Evolutionary conservation across 371 early-diverging fungal genomes (phyloP), one percentile per base, ranked within the genome.

Genomic region (Circinella minor): DNA sequence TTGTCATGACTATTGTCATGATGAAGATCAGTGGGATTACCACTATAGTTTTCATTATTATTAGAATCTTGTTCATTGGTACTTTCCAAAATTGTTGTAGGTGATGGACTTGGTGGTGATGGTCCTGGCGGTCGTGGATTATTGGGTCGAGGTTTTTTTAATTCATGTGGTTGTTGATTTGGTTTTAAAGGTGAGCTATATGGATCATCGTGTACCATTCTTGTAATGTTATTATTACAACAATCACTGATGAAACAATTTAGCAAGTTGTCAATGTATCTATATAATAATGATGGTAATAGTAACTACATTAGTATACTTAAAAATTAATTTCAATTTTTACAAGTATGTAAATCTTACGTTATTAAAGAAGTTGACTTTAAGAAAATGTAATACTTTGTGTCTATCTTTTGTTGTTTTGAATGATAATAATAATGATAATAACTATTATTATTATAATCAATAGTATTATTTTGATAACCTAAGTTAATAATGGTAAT

Each of bases 41-140:
- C 27, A n/a, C 14, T 27, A 34, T 57, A 4, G 20, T 57, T 27
- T 10, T 57, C 57, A 34, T 3, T 7, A 51, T 15, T 51, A n/a
- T n/a, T n/a, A n/a, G 4, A 46, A 20, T 13, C 13, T 8, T 20
- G 3, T 5, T 3, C 38, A 34, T 3, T 63, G 13, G 7, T 63
- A 4, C n/a, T 63, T 46, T 63, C 63, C 14, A 46, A 20, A 27
- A 34, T 47, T 9, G 43, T 63, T 4, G 36, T 62, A 20, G 63
- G 47, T 27, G 63, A 63, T 47, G 43, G 63, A 63, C 47, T 39
- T 20, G 63, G 63, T 47, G 63, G 63, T 47, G 63, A 20, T 27
- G 63, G 63, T 34, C 47, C 63, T 46, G 63, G 63, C 3, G 63
- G 63, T 38, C 63, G 63, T 47, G 63, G 63, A 47, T 63, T 63